Evolutionary conservation across 257 asterid genomes (phyloP).

Genomic region (Rhazya stricta): DNA sequence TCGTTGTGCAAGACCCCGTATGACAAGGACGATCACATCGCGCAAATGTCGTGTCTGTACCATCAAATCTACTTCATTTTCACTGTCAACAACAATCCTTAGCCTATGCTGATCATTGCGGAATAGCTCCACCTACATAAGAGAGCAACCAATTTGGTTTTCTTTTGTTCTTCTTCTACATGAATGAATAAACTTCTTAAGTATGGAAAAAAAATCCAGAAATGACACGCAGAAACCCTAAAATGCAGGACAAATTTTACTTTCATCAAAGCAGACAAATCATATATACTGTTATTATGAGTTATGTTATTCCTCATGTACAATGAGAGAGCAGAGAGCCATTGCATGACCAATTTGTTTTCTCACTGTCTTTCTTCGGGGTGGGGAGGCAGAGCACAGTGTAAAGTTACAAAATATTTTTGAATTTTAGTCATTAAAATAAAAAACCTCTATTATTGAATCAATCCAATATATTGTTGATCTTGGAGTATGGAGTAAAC

Average conservation of each 20-base stretch:
- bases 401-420: too few species aligned
- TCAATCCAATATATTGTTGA: too few species aligned
- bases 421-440: too few species aligned
- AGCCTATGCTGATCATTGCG: constrained; percentile 89
- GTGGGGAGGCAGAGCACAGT: too few species aligned
- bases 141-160: neutral
- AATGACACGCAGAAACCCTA: neutral
- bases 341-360: too few species aligned
- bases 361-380: too few species aligned
- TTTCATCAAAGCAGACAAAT: too few species aligned
- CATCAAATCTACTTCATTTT: constrained; percentile 85
- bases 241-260: neutral
- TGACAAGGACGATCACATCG: constrained; percentile 82
- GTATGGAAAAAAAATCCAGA: neutral
- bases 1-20: constrained; percentile 85
- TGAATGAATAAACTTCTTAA: neutral
- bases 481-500: too few species aligned
- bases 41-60: constrained; percentile 94
- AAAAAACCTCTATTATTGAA: too few species aligned
- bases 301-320: neutral
- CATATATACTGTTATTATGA: neutral
- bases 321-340: neutral
- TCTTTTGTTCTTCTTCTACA: neutral
- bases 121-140: constrained; percentile 75
- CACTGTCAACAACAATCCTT: constrained; percentile 89